Evolutionary conservation across 2,329 filamentous ascomycete species (phyloP).

Genomic region (Colletotrichum horii): DNA sequence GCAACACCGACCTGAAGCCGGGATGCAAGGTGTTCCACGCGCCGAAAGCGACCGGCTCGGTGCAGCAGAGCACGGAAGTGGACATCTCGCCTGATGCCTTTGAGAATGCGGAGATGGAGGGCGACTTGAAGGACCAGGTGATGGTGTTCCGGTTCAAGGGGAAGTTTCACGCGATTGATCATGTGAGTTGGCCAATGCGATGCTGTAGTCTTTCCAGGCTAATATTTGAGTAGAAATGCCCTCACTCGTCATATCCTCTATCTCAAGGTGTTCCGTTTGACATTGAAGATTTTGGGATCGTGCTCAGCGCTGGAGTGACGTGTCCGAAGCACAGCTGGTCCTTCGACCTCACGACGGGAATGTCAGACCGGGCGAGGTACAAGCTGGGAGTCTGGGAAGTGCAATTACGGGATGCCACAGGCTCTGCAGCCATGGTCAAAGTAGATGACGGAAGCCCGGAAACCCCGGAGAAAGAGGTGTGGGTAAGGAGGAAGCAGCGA

Average conservation of each 20-base stretch:
- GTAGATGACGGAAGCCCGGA: background rate
- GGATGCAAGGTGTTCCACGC: constrained; percentile 66
- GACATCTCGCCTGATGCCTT: constrained; percentile 37
- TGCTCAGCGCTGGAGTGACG: constrained; percentile 64
- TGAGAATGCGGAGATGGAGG: constrained; percentile 29
- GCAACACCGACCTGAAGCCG: constrained; percentile 43
- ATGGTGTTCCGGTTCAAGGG: constrained; percentile 69
- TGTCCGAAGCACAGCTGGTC: constrained; percentile 77
- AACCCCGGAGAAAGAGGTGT: constrained; percentile 38
- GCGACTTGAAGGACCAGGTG: constrained; percentile 61
- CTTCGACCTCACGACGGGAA: constrained; percentile 70
- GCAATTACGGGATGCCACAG: constrained; percentile 46
- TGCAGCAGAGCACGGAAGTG: constrained; percentile 38
- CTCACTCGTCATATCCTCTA: constrained; percentile 70
- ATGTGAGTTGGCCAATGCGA: constrained; percentile 51
- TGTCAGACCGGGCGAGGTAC: constrained; percentile 66
- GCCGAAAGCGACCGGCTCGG: constrained; percentile 40
- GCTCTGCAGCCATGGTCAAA: rapidly evolving
- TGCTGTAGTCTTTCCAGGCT: background rate
- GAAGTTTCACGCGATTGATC: constrained; percentile 71
- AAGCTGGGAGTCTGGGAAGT: constrained; percentile 69
- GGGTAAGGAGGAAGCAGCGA: constrained; percentile 48
- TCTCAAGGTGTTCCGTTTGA: constrained; percentile 69
- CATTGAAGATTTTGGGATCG: constrained; percentile 74
- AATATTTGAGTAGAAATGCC: constrained; percentile 57